Conservation (phyloP, 306 rosid species). For the Begonia peltatifolia region DNA sequence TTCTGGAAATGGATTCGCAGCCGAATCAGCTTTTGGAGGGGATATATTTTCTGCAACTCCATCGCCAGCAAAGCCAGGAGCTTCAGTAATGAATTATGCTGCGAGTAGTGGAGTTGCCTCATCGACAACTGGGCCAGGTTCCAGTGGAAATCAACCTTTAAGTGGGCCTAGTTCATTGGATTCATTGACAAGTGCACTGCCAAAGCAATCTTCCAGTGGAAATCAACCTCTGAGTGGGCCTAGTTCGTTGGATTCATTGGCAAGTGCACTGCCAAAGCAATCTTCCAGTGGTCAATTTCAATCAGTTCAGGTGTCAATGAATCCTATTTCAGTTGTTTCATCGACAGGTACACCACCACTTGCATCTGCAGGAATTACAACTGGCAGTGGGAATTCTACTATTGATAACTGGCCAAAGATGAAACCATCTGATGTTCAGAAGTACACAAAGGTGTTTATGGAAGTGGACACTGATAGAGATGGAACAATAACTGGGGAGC, state of each 20-base stretch:
- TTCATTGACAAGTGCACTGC: constrained; percentile 47
- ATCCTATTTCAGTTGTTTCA: constrained; percentile 38
- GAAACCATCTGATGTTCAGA: constrained; percentile 89
- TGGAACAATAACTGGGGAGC: constrained; percentile 90
- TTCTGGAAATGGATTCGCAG: constrained; percentile 69
- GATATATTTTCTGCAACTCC: constrained; percentile 45
- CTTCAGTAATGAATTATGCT: constrained; percentile 31
- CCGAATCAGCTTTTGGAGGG: constrained; percentile 32
- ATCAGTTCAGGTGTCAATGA: constrained; percentile 34
- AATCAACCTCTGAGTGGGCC: too few relatives aligned
- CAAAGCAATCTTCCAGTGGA: constrained; percentile 34
- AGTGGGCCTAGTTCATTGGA: constrained; percentile 17
- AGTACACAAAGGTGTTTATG: constrained; percentile 73
- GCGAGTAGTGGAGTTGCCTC: constrained; percentile 29
- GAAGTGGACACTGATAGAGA: constrained; percentile 93
- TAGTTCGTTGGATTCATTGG: constrained; percentile 31
- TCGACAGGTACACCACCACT: constrained; percentile 26
- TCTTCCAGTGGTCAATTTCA: constrained; percentile 37
- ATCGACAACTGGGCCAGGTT: constrained; percentile 38
- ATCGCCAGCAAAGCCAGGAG: constrained; percentile 35
- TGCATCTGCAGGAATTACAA: constrained; percentile 39
- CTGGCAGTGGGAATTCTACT: constrained; percentile 39
- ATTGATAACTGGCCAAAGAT: constrained; percentile 86
- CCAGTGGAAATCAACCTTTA: constrained; percentile 37
- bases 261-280: constrained; percentile 45